Evolutionary conservation across 768 basidiomycete genomes (phyloP).

Genomic region (Crucibulum laeve): DNA sequence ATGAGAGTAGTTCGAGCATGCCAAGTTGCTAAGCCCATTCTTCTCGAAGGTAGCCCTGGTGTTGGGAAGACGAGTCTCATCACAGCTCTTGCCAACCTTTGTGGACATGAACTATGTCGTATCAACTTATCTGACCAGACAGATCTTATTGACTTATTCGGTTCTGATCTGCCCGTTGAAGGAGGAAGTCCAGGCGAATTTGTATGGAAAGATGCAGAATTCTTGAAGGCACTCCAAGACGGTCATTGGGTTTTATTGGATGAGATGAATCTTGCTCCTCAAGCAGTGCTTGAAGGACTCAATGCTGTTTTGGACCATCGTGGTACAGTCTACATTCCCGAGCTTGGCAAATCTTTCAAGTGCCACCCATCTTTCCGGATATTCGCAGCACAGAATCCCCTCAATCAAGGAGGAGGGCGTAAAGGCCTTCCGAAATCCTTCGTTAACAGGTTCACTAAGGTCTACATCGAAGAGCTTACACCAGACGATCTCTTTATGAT

Average conservation of each 20-base stretch:
- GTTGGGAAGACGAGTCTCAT: slow-evolving; percentile 97
- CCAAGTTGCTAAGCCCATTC: slow-evolving; percentile 85
- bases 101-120: slow-evolving; percentile 78
- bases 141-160: slow-evolving; percentile 93
- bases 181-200: slow-evolving; percentile 90
- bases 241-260: slow-evolving; percentile 98
- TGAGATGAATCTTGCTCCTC: slow-evolving; percentile 98
- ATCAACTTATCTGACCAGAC: slow-evolving; percentile 99
- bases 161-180: slow-evolving; percentile 93
- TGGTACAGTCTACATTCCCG: slow-evolving; percentile 92
- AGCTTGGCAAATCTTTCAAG: slow-evolving; percentile 83
- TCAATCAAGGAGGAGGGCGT: slow-evolving; percentile 93
- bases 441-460: slow-evolving; percentile 97
- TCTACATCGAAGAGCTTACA: slow-evolving; percentile 84
- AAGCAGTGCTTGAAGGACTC: slow-evolving; percentile 93
- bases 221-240: slow-evolving; percentile 87
- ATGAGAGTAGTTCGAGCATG: slow-evolving; percentile 86
- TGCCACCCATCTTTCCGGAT: slow-evolving; percentile 94
- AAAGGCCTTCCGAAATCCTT: slow-evolving; percentile 98
- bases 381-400: slow-evolving; percentile 96
- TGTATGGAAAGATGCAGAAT: slow-evolving; percentile 96
- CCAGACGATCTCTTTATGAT: slow-evolving; percentile 74
- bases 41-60: slow-evolving; percentile 96
- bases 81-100: slow-evolving; percentile 75
- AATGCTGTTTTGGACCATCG: slow-evolving; percentile 96